Conservation (phyloP, 2,329 filamentous ascomycete genomes). For the Beauveria sp. region DNA sequence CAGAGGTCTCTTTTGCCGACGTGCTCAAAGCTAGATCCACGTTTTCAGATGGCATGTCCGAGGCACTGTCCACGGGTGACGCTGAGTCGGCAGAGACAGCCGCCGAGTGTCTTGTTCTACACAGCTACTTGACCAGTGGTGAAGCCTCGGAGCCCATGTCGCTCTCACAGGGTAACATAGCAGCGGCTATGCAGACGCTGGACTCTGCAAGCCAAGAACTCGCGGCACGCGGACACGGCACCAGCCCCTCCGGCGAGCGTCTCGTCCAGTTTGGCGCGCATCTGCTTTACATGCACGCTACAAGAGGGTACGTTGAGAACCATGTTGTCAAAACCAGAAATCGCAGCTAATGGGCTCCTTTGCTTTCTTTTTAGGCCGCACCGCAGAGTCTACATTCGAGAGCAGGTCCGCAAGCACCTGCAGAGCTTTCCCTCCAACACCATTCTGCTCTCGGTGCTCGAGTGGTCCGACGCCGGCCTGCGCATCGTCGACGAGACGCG, state of each 20-base stretch:
- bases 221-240: constrained; percentile 25
- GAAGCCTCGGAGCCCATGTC: constrained; percentile 37
- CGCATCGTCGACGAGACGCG: constrained; percentile 71
- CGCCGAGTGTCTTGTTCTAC: constrained; percentile 55
- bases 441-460: constrained; percentile 63
- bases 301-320: constrained; percentile 39
- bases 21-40: constrained; percentile 28
- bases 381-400: constrained; percentile 58
- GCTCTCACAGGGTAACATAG: constrained; percentile 46
- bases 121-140: constrained; percentile 54
- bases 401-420: constrained; percentile 54
- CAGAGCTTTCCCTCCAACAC: constrained; percentile 65
- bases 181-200: constrained; percentile 37
- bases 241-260: constrained; percentile 45
- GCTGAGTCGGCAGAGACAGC: constrained; percentile 42
- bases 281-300: constrained; percentile 60
- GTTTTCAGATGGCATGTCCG: constrained; percentile 47
- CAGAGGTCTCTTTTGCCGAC: background rate
- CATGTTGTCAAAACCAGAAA: background rate
- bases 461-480: constrained; percentile 66
- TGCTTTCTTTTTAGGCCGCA: constrained; percentile 44
- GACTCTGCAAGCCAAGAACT: constrained; percentile 36
- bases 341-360: constrained; percentile 14
- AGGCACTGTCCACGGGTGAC: constrained; percentile 44
- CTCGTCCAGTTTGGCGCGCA: constrained; percentile 61